Percentiles rank a stretch among this genome's conserved stretches.
Evolutionary conservation across 2,329 filamentous ascomycete species (phyloP).

Genomic region (Fusarium buharicum): DNA sequence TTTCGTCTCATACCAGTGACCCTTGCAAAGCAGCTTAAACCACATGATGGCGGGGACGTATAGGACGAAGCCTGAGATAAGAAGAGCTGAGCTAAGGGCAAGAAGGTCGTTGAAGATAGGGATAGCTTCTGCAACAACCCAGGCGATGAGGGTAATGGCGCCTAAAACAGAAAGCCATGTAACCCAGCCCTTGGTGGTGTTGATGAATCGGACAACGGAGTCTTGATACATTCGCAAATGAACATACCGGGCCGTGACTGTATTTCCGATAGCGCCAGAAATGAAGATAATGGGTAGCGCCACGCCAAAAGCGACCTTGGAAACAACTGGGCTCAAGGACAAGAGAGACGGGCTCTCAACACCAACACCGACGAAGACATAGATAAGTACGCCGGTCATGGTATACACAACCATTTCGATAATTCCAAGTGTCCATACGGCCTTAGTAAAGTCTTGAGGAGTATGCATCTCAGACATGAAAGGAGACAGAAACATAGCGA

Average conservation of each 20-base stretch:
- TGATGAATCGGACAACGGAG: conserved; percentile 35
- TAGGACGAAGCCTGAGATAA: conserved; percentile 56
- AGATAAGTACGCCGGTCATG: conserved; percentile 70
- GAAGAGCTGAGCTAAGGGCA: conserved; percentile 58
- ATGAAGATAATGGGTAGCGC: conserved; percentile 76
- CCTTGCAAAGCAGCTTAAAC: conserved; percentile 51
- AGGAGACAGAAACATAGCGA: conserved; percentile 56
- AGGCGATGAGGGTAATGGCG: conserved; percentile 57
- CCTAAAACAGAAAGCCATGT: conserved; percentile 69
- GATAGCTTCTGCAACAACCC: conserved; percentile 71
- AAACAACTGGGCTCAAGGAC: conserved; percentile 64
- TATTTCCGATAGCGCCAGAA: conserved; percentile 70
- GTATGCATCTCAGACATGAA: conserved; percentile 60
- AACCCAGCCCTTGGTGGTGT: conserved; percentile 49
- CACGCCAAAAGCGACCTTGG: conserved; percentile 52
- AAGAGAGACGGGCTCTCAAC: conserved; percentile 73
- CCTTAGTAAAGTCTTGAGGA: conserved; percentile 54
- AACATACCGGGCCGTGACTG: conserved; percentile 52
- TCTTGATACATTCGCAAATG: conserved; percentile 47
- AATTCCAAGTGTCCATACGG: conserved; percentile 67
- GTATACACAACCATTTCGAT: conserved; percentile 71
- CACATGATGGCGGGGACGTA: conserved; percentile 54
- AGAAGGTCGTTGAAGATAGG: conserved; percentile 77
- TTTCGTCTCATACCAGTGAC: conserved; percentile 34
- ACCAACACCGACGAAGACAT: conserved; percentile 69